Conservation (phyloP, 257 asterid genomes). For the Solanum piurae region DNA sequence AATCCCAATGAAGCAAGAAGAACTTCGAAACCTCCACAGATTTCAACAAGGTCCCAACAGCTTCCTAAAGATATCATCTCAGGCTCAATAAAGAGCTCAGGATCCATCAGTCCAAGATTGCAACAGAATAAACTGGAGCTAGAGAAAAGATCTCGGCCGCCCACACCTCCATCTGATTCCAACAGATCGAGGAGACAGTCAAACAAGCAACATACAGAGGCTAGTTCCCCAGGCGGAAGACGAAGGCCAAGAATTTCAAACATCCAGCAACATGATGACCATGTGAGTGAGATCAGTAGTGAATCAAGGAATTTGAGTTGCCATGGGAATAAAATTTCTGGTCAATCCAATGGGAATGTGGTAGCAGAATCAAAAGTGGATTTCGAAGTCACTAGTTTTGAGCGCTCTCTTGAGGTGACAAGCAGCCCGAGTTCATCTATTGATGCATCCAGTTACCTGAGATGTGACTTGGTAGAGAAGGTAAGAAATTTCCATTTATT, state of each 20-base stretch:
- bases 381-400: slow-evolving; percentile 23
- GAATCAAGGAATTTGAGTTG: slow-evolving; percentile 23
- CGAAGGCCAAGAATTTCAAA: slow-evolving; percentile 38
- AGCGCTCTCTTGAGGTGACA: slow-evolving; percentile 20
- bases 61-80: slow-evolving; percentile 35
- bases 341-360: slow-evolving; percentile 22
- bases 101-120: slow-evolving; percentile 64
- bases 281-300: slow-evolving; percentile 25
- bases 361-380: slow-evolving; percentile 20
- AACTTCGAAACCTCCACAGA: slow-evolving; percentile 23
- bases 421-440: slow-evolving; percentile 19
- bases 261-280: slow-evolving; percentile 33
- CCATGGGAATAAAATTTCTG: slow-evolving; percentile 30
- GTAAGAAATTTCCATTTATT: slow-evolving; percentile 15
- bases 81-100: slow-evolving; percentile 37
- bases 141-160: slow-evolving; percentile 65
- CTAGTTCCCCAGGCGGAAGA: slow-evolving; percentile 68
- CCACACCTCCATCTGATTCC: slow-evolving; percentile 51
- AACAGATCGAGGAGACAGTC: slow-evolving; percentile 46
- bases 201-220: slow-evolving; percentile 44
- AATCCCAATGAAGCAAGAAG: slow-evolving; percentile 28
- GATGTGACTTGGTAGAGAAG: slow-evolving; percentile 27
- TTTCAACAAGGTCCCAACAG: slow-evolving; percentile 37
- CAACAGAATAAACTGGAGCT: slow-evolving; percentile 56
- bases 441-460: slow-evolving; percentile 11